These are phyloP conservation scores for Paralagenidium karlingii DNA, from an alignment of 352 stramenopile species.

Conservation along the genomic window DNA sequence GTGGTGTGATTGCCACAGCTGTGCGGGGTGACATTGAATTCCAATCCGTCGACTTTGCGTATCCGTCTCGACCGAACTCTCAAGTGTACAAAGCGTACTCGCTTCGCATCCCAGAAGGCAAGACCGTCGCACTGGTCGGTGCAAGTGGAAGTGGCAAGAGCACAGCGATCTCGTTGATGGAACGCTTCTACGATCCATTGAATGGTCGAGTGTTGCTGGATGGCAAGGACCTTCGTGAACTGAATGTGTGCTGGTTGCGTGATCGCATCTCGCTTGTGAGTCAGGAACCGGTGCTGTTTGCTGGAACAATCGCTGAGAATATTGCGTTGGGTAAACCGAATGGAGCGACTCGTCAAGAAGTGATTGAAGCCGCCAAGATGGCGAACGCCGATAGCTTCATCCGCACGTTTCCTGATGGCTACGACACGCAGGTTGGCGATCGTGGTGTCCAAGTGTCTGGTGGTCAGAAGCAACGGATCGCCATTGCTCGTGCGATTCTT, in stretches of 20 bases:
- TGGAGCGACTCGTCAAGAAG: constrained; percentile 42
- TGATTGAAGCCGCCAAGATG: constrained; percentile 63
- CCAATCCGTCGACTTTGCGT: constrained; percentile 84
- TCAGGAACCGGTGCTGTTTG: constrained; percentile 70
- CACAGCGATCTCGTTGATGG: constrained; percentile 68
- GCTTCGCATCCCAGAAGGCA: constrained; percentile 43
- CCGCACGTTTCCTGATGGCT: constrained; percentile 66
- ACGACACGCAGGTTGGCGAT: constrained; percentile 86
- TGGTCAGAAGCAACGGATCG: constrained; percentile 91
- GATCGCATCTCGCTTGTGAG: constrained; percentile 25
- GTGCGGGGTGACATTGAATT: constrained; percentile 67
- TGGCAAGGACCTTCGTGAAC: constrained; percentile 35
- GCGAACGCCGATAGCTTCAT: constrained; percentile 86
- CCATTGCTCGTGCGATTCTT: constrained; percentile 87
- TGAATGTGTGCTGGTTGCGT: constrained; percentile 45
- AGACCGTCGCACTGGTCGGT: constrained; percentile 81
- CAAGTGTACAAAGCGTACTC: constrained; percentile 67
- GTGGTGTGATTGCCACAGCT: constrained; percentile 5
- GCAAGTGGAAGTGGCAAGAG: constrained; percentile 76
- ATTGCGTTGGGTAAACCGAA: constrained; percentile 45
- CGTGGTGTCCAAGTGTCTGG: constrained; percentile 83
- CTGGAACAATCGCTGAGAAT: constrained; percentile 61
- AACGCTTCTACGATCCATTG: constrained; percentile 65
- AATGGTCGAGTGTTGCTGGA: constrained; percentile 57
- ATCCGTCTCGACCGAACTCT: constrained; percentile 67